Evolutionary conservation across 2,329 filamentous ascomycete genomes (phyloP), one percentile per base, ranked within the genome.

Genomic region (Neoarthrinium moseri): DNA sequence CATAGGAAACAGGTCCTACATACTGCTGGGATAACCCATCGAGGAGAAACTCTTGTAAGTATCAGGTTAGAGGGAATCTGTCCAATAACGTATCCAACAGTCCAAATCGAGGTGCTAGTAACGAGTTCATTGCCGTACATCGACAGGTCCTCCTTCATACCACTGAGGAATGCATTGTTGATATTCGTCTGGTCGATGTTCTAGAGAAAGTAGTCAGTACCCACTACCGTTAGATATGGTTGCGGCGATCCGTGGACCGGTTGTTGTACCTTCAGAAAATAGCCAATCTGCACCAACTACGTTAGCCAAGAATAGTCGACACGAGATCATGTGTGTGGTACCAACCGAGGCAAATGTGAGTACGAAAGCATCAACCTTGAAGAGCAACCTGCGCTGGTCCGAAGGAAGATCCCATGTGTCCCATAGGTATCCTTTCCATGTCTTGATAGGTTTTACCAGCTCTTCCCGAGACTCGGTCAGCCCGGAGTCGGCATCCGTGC

Each of bases 101-200:
- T 42, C 26, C 29, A 42, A 11, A 43, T 34, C 11, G 40, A 43
- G 2, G 40, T 33, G 27, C 39, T 42, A 10, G 39, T 42, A n/a
- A 42, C 39, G 5, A 29, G 29, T 39, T 47, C 22, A 23, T 45
- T 49, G 7, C 46, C 36, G 12, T 41, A 32, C 21, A 49, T 36
- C 3, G 20, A 5, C 2, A 49, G 24, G 15, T 49, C 46, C 12
- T 49, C 46, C 36, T 49, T 42, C 46, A 49, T 45, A 6, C 46
- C 46, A 5, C 23, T 34, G 6, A 49, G 18, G 17, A 23, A 49
- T 3, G 46, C 46, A 45, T 42, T 45, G 17, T 45, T 49, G 30
- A 49, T 30, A 26, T 49, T 49, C 20, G 10, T 36, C 12, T n/a
- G 34, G 12, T 47, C 49, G 13, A 38, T 35, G 17, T 11, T 11